Evolutionary conservation across 345 rosid species (phyloP), one percentile per base, ranked within the genome.

Genomic region (Gossypium bickii): DNA sequence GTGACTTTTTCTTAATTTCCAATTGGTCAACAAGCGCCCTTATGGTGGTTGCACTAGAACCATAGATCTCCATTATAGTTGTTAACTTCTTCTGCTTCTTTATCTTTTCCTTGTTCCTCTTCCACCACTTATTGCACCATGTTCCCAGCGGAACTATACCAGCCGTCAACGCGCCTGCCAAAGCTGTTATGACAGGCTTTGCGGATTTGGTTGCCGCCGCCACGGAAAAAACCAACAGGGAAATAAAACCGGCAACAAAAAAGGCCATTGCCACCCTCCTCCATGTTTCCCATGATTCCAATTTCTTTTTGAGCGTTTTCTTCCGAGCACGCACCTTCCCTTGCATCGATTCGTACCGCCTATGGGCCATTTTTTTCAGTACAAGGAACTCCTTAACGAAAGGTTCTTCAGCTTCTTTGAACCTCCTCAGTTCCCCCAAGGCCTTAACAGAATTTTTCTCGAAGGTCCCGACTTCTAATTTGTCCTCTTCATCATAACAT

Each of bases 101-200:
- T 56, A 89, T 48, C 5, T 76, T 88, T 43, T 78, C 88, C 82
- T 84, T 90, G 73, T 89, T 92, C 2, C 84, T 68, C 6, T 76
- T 84, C 97, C 92, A 90, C 6, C 89, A 85, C 8, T 82, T 24
- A 77, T 85, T 74, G n/a, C 94, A 88, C 98, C 98, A 94, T 76
- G 87, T 92, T 12, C 98, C 97, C 41, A 89, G 27, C 80, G 0
- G 96, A 80, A 24, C 92, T 94, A 87, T 80, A 0, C 98, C 94
- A 70, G 85, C 90, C 7, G 92, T 68, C 67, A 92, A 47, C 2
- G 92, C 98, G 55, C 90, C 88, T 0, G 93, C 97, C 62, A 92
- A 59, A 38, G 95, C 94, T 7, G 82, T 29, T 29, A 29, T 29
- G 5, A 29, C 34, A 3, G 34, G 34, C 34, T 29, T 29, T 29